Conservation (phyloP, 768 basidiomycete genomes). For the Termitomyces eurrhizus region DNA sequence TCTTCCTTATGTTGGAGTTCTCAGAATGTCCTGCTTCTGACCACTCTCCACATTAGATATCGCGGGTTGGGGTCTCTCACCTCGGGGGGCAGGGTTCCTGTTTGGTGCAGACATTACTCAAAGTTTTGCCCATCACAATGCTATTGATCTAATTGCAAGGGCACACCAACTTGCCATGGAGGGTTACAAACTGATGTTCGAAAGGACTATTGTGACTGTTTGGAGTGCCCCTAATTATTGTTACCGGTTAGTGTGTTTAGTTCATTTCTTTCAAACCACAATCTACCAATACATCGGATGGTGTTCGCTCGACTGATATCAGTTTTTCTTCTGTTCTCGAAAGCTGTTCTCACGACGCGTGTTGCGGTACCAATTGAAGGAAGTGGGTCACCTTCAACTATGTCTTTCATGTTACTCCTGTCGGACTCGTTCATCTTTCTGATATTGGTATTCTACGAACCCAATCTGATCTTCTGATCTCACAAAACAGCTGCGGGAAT, state of each 20-base stretch:
- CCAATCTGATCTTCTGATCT: neutral
- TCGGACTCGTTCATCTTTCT: neutral
- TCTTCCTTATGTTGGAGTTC: neutral
- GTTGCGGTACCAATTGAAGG: slow-evolving; percentile 5
- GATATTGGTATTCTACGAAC: slow-evolving; percentile 4
- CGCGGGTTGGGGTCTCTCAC: slow-evolving; percentile 92
- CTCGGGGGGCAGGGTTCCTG: slow-evolving; percentile 94
- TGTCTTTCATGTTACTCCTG: neutral
- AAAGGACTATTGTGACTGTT: slow-evolving; percentile 90
- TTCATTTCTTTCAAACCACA: neutral
- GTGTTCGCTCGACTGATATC: neutral
- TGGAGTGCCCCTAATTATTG: slow-evolving; percentile 99
- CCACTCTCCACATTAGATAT: slow-evolving; percentile 55
- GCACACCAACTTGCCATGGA: slow-evolving; percentile 99
- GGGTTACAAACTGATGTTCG: slow-evolving; percentile 97
- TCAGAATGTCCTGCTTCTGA: neutral
- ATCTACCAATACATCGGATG: neutral
- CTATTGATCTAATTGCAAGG: slow-evolving; percentile 90
- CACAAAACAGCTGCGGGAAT: slow-evolving; percentile 83
- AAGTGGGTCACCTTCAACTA: neutral
- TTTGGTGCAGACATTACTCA: slow-evolving; percentile 93
- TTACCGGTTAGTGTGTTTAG: slow-evolving; percentile 70
- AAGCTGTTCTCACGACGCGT: neutral
- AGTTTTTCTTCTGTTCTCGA: neutral
- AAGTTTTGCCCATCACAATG: slow-evolving; percentile 85